phyloP scores from a whole-genome alignment of 2,329 filamentous ascomycete genomes.

The Colletotrichum sp. region DNA sequence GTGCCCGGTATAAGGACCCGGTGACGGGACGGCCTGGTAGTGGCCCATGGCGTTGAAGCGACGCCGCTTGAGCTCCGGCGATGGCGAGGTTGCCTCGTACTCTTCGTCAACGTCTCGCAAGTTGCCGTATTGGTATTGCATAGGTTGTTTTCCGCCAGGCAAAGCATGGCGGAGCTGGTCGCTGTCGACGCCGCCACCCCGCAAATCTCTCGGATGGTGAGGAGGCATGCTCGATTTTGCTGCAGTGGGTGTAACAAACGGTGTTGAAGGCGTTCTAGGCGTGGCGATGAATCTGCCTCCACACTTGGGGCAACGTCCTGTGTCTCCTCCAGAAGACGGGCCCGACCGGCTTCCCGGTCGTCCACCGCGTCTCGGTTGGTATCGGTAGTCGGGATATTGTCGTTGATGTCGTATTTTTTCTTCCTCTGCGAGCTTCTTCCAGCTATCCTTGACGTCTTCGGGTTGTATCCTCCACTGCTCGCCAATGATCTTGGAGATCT shows the following conservation, averaged over 20 bases:
- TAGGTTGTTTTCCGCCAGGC: constrained; percentile 10
- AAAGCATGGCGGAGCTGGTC: constrained; percentile 14
- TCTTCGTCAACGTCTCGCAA: constrained; percentile 36
- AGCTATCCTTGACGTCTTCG: constrained; percentile 77
- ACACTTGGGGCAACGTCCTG: constrained; percentile 71
- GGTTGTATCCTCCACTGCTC: constrained; percentile 85
- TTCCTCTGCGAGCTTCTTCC: constrained; percentile 90
- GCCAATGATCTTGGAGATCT: constrained; percentile 97
- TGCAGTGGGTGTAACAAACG: constrained; percentile 42
- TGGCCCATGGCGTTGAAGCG: constrained; percentile 54
- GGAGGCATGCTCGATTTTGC: constrained; percentile 26
- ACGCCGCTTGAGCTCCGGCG: constrained; percentile 65
- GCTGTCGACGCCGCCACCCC: neutral
- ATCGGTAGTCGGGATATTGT: constrained; percentile 92
- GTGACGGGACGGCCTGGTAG: constrained; percentile 30
- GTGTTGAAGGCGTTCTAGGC: constrained; percentile 61
- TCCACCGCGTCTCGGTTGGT: constrained; percentile 78
- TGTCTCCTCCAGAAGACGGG: constrained; percentile 48
- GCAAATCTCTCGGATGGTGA: constrained; percentile 3
- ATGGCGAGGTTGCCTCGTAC: constrained; percentile 44
- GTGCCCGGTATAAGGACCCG: constrained; percentile 15
- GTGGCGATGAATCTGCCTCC: constrained; percentile 70
- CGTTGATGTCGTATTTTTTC: constrained; percentile 89
- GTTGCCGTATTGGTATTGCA: constrained; percentile 8
- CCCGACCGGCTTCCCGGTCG: constrained; percentile 36